phyloP scores from a whole-genome alignment of 2,329 filamentous ascomycete genomes.

The Biscogniauxia marginata region DNA sequence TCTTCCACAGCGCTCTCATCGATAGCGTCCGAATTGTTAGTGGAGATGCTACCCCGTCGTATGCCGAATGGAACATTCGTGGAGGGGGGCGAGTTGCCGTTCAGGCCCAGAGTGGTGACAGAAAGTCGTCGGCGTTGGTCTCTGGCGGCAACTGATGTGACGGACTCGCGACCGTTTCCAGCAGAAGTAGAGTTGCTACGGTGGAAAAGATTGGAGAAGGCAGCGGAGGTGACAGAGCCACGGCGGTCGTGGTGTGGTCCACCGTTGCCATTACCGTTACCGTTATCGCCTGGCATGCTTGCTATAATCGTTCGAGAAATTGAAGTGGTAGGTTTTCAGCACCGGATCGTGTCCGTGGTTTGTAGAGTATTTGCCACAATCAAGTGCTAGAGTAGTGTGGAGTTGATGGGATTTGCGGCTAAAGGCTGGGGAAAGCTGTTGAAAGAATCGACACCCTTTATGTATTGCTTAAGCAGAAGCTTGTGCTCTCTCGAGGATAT shows the following conservation, averaged over 20 bases:
- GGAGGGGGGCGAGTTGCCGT: slow-evolving; percentile 64
- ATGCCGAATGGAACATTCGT: slow-evolving; percentile 48
- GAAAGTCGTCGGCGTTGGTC: slow-evolving; percentile 67
- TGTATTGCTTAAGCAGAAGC: not conserved
- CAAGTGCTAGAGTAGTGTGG: not conserved
- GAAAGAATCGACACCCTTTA: not conserved
- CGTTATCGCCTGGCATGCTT: slow-evolving; percentile 33
- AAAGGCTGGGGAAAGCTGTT: not conserved
- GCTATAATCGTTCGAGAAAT: not conserved
- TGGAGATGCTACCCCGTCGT: slow-evolving; percentile 68
- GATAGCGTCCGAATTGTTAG: slow-evolving; percentile 60
- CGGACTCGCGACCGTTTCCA: slow-evolving; percentile 31
- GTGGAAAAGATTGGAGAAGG: slow-evolving; percentile 58
- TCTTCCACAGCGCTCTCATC: slow-evolving; percentile 76
- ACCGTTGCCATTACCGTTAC: slow-evolving; percentile 21
- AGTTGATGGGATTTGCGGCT: not conserved
- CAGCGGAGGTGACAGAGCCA: slow-evolving; percentile 56
- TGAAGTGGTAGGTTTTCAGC: not conserved
- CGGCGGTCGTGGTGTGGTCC: slow-evolving; percentile 42
- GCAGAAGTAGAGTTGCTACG: slow-evolving; percentile 53
- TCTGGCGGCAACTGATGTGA: slow-evolving; percentile 25
- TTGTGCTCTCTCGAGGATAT: not conserved
- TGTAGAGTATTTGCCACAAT: not conserved
- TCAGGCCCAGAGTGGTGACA: slow-evolving; percentile 71
- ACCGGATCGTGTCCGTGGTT: not conserved